Base-by-base conservation (phyloP, 1,139 yeast species). In the Meyerozyma sp. region DNA sequence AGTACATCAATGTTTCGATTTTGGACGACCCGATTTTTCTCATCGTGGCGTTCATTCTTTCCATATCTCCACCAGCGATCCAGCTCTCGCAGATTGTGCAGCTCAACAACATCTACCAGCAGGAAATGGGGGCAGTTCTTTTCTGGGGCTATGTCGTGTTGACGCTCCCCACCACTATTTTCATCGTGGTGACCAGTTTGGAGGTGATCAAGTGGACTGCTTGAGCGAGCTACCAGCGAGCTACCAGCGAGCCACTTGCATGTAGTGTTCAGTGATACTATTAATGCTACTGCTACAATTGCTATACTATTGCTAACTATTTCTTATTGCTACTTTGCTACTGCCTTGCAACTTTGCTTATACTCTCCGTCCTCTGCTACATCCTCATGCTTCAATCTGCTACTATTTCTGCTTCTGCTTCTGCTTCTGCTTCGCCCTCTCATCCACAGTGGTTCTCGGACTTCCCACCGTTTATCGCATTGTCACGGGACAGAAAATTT, bases 81-180 rank as follows among this genome's bases (percentile, higher is more conserved):
- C 95, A 86, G 66, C 73, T 86, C 42, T 81, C 90, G 32, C 95
- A 86, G 59, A 86, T 86, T 52, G 84, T 90, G 51, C 94, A 85
- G 59, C 68, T 86, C 51, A 86, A 86, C 60, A 81, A 79, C 49
- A 75, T 86, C 29, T 86, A 81, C 59, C 93, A 87, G 57, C 75
- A 77, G 56, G 95, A 87, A 59, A 87, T 87, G 93, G 82, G 90
- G 0, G 86, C 90, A 3, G 91, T 86, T n/a, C 70, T 87, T 48
- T 86, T 87, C 56, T 86, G 94, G 87, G 94, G 95, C 6, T 86
- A 86, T 54, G 93, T 79, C 21, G 74, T 86, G 9, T 70, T 86
- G 49, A 83, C 94, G 1, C 70, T 86, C 39, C 95, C 95, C 0
- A 79, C 84, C n/a, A 83, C 93, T 3, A 83, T 85, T 39, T 62